Evolutionary conservation across 768 basidiomycete species (phyloP), one percentile per base, ranked within the genome.

Genomic region (Ramaria sp.): DNA sequence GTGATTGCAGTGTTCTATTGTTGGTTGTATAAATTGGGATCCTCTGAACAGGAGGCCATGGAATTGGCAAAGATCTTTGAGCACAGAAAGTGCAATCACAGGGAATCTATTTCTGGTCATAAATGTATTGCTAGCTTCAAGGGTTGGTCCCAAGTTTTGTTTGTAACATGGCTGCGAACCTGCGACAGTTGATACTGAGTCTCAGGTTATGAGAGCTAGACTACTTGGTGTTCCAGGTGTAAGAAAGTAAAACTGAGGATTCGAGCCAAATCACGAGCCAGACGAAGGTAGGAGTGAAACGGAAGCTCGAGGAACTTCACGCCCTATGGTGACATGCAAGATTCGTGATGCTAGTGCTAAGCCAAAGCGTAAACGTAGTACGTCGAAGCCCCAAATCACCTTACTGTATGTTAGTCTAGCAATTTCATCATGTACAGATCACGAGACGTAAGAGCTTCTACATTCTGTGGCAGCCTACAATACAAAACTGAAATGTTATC

Each of bases 1-100:
- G 96, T 99, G 95, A 97, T 99, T 69, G 97, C 96, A 98, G 67
- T 99, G 96, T 69, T 95, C 86, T 67, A 92, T 99, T 42, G 84
- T 93, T 62, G 90, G 66, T 77, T 99, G 1, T 98, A 99, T 71
- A 77, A 91, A 2, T 80, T 86, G 56, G 93, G 91, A 12, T 81
- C 78, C 58, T 65, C 75, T 1, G 78, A 79, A 31, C 93, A 97
- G 66, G 71, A 79, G 0, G 80, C 84, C 0, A 84, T 91, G 0
- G 90, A 96, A 66, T 76, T 96, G 43, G 95, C 96, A 1, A 98
- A 97, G 71, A 79, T 76, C 0, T 97, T 96, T 62, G 95, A 97
- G 71, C 78, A 95, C 57, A 70, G 96, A 61, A 91, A 88, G 71
- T 99, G 96, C 68, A 97, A 97, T 67, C 96, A 99, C 68, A 77